These are phyloP conservation scores for Scopulariopsis brevicaulis DNA, from an alignment of 2,329 filamentous ascomycete species.

Conservation along the genomic window DNA sequence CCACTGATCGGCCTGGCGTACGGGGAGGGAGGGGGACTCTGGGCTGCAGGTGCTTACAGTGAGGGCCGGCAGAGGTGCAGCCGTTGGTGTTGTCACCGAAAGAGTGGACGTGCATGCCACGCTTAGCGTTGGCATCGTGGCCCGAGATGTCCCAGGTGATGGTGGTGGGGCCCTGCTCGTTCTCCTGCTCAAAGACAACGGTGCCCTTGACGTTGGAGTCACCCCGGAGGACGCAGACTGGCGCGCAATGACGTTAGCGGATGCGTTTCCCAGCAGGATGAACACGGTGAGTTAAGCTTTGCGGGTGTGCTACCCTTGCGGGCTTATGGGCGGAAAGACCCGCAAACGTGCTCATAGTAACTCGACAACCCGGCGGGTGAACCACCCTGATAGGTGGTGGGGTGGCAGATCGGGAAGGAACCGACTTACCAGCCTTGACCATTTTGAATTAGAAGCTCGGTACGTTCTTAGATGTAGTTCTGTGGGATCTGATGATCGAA, in stretches of 20 bases:
- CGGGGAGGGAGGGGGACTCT: neutral
- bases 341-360: constrained; percentile 4
- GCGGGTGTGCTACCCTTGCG: neutral
- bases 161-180: constrained; percentile 71
- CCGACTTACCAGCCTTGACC: constrained; percentile 11
- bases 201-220: constrained; percentile 92
- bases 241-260: constrained; percentile 6
- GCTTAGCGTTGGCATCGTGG: constrained; percentile 89
- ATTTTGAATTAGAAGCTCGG: constrained; percentile 8
- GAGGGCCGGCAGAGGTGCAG: constrained; percentile 94
- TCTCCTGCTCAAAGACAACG: constrained; percentile 87
- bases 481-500: neutral
- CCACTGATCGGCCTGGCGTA: neutral
- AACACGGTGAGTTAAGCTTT: neutral
- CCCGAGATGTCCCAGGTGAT: constrained; percentile 88
- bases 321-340: neutral
- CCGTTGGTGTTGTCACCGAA: constrained; percentile 99
- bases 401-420: constrained; percentile 1
- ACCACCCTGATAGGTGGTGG: constrained; percentile 4
- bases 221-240: constrained; percentile 94
- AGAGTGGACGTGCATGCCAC: constrained; percentile 97
- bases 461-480: neutral
- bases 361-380: neutral
- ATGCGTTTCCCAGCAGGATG: neutral
- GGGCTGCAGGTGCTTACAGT: constrained; percentile 55